These are phyloP conservation scores for Marasmius tenuissimus DNA, from an alignment of 1,284 basidiomycete species.

Conservation along the genomic window DNA sequence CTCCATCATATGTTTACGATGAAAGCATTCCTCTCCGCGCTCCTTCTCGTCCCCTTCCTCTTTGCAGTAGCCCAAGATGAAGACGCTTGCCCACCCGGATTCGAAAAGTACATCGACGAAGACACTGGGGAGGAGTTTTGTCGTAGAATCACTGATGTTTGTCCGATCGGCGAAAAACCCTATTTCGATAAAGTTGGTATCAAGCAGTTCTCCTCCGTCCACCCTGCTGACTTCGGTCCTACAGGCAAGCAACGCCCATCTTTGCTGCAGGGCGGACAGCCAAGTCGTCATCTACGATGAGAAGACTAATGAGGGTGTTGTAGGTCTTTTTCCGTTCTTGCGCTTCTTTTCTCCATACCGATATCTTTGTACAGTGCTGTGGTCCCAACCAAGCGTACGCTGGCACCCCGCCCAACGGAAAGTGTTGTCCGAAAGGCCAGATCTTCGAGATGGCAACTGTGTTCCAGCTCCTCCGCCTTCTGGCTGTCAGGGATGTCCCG, in stretches of 20 bases:
- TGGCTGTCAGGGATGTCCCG: conserved; percentile 1
- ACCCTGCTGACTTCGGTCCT: neutral
- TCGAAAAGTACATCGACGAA: neutral
- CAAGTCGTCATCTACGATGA: conserved; percentile 5
- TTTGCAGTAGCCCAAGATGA: neutral
- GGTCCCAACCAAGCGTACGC: neutral
- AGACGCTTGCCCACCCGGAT: neutral
- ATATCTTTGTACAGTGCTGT: neutral
- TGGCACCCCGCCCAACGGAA: neutral
- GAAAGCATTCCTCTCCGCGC: neutral
- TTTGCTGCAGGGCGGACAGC: neutral
- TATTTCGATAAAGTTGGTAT: neutral
- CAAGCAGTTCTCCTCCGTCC: neutral
- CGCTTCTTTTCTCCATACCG: neutral
- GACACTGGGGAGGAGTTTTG: neutral
- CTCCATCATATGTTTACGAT: neutral
- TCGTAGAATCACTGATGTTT: neutral
- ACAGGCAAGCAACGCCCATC: neutral
- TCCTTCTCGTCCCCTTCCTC: neutral
- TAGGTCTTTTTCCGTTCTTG: neutral
- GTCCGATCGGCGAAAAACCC: neutral
- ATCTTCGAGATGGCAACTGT: neutral
- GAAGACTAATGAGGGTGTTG: neutral
- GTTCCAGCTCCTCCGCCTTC: neutral
- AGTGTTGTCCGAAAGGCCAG: neutral